Evolutionary conservation across 2,329 filamentous ascomycete species (phyloP), one percentile per base, ranked within the genome.

Genomic region (Lasiodiplodia sp.): DNA sequence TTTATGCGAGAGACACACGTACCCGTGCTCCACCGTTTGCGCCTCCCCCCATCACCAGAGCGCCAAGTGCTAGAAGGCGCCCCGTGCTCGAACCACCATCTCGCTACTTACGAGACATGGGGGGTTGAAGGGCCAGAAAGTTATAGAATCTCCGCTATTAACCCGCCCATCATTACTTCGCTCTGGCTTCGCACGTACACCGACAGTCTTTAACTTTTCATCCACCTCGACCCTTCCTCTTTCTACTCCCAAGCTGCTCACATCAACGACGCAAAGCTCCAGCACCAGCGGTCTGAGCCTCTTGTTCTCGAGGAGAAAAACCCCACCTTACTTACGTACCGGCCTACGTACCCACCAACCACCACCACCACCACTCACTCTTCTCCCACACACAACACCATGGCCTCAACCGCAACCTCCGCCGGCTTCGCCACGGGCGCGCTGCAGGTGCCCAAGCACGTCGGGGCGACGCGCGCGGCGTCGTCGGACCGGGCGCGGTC

Each of bases 121-220:
- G 44, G 44, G 18, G 44, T 21, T 8, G 18, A 8, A 11, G 44
- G 18, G 44, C 44, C 44, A 21, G 44, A 47, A 47, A 57, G 55
- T 28, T 64, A 52, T 52, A 52, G 60, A 64, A 64, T 52, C 60
- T 64, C 60, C 60, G 60, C 25, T 52, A 64, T 64, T 64, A 38
- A 18, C 25, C 21, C 60, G 60, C 60, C 14, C 60, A 64, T 52
- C 60, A 38, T 49, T 31, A 64, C 60, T 64, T 64, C 60, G 47
- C 60, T 52, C 44, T 49, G 18, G 37, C 44, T 52, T 64, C 47
- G 31, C 60, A 37, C n/a, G 25, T 28, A 51, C 58, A 51, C 58
- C 58, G 58, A 63, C 40, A 23, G n/a, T n/a, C 38, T 52, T 52
- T 25, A 11, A 34, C 23, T 38, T 49, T 31, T 31, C 25, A 28